A percentile compares a stretch with the other conserved stretches of the same genome.
Conservation (phyloP, 2,329 filamentous ascomycete genomes). For the Neonectria sp. region DNA sequence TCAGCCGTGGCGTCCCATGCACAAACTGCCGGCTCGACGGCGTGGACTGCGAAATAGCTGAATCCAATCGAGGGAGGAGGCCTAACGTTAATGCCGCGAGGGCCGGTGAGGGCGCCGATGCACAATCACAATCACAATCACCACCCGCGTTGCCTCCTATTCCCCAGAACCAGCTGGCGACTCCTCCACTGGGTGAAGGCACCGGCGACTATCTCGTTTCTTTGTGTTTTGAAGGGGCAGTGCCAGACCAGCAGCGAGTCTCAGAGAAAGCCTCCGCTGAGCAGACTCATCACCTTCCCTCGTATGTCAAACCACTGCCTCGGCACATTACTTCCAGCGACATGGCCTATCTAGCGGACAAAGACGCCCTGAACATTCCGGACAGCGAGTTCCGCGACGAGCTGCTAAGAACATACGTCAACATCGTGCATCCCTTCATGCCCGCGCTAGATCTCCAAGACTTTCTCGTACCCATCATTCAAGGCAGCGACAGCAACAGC, state of each 20-base stretch:
- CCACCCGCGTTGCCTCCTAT: background rate
- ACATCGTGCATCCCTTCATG: constrained; percentile 30
- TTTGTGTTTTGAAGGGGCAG: constrained; percentile 20
- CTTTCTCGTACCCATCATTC: constrained; percentile 19
- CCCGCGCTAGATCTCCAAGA: constrained; percentile 21
- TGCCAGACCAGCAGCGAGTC: constrained; percentile 5
- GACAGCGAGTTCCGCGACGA: constrained; percentile 24
- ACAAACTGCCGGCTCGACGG: constrained; percentile 46
- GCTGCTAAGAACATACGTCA: constrained; percentile 20
- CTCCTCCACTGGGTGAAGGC: background rate
- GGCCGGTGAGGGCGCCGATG: background rate
- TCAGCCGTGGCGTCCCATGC: constrained; percentile 43
- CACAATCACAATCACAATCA: background rate
- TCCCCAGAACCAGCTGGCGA: too few species aligned
- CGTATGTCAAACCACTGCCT: constrained; percentile 16
- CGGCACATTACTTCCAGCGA: constrained; percentile 14
- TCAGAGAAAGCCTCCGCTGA: background rate
- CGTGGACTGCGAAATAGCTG: constrained; percentile 36
- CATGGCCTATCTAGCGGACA: constrained; percentile 21
- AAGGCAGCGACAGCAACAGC: background rate
- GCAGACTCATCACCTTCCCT: constrained; percentile 11
- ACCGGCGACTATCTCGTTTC: constrained; percentile 24
- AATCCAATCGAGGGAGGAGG: constrained; percentile 32
- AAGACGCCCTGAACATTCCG: constrained; percentile 26
- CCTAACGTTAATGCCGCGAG: background rate